Evolutionary conservation across 2,329 filamentous ascomycete genomes (phyloP).

Genomic region (Cladorrhinum sp.): DNA sequence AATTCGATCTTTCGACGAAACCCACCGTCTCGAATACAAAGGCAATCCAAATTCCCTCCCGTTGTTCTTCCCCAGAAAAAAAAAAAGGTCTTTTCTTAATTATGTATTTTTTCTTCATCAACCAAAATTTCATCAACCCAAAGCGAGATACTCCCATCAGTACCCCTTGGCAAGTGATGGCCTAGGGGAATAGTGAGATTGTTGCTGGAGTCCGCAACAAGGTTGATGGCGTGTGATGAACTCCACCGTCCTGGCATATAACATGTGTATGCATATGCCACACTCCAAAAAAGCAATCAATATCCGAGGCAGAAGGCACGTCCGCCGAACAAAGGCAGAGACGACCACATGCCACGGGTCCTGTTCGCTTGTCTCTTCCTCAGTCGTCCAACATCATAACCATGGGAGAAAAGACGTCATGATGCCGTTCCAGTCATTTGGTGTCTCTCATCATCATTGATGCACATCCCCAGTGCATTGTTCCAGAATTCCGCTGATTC

Average conservation of each 20-base stretch:
- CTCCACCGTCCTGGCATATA: not conserved
- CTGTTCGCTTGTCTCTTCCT: not conserved
- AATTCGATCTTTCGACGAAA: not conserved
- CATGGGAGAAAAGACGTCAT: not conserved
- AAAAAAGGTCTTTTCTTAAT: constrained; percentile 13
- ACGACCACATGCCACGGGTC: not conserved
- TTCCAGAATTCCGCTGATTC: not conserved
- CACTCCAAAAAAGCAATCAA: constrained; percentile 10
- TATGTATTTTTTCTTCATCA: constrained; percentile 12
- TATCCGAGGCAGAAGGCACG: not conserved
- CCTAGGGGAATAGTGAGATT: not conserved
- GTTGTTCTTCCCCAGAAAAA: constrained; percentile 13
- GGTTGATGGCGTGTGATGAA: not conserved
- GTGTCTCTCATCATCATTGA: not conserved
- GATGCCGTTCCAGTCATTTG: not conserved
- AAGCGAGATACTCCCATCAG: not conserved
- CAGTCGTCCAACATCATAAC: not conserved
- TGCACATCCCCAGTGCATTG: not conserved
- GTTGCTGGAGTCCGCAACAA: not conserved
- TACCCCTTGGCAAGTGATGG: not conserved
- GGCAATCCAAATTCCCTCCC: not conserved
- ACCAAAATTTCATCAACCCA: not conserved
- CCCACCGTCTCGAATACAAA: not conserved
- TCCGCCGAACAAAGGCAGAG: constrained; percentile 19
- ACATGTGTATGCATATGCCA: not conserved